phyloP scores from a whole-genome alignment of 345 rosid species.

The Eucalyptus cloeziana region DNA sequence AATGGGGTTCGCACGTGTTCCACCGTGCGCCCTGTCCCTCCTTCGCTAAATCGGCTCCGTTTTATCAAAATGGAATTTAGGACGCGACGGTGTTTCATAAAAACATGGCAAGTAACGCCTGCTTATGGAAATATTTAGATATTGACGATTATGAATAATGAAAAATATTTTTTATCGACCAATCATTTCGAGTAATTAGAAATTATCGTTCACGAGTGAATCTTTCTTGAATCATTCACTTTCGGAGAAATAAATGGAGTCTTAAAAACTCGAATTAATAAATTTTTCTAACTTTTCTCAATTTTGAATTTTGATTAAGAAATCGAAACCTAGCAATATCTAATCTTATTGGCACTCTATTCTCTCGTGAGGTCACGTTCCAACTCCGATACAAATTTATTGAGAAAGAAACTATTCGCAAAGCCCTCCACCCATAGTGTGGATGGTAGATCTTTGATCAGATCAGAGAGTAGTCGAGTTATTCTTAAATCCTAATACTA shows the following conservation, averaged over 20 bases:
- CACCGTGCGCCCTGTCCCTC: neutral
- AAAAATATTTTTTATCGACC: too few relatives aligned
- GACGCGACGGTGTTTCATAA: too few relatives aligned
- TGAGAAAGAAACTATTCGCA: too few relatives aligned
- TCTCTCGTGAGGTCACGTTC: neutral
- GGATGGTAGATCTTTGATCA: rapidly evolving
- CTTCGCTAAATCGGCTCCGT: neutral
- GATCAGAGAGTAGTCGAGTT: neutral
- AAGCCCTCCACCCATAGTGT: neutral
- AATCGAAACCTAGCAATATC: rapidly evolving
- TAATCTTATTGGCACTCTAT: neutral
- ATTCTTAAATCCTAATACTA: neutral
- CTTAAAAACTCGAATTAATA: neutral
- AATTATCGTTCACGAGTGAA: too few relatives aligned
- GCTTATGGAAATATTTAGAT: too few relatives aligned
- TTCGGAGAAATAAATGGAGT: rapidly evolving
- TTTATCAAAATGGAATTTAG: too few relatives aligned
- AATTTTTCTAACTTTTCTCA: neutral
- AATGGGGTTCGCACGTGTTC: neutral
- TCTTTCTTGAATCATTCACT: too few relatives aligned
- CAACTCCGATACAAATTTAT: rapidly evolving
- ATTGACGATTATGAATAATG: too few relatives aligned
- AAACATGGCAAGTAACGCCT: too few relatives aligned
- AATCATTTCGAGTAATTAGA: too few relatives aligned
- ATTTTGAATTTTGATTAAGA: neutral